These are phyloP conservation scores for Erodium moschatum DNA, from an alignment of 441 rosid genomes.

Conservation along the genomic window DNA sequence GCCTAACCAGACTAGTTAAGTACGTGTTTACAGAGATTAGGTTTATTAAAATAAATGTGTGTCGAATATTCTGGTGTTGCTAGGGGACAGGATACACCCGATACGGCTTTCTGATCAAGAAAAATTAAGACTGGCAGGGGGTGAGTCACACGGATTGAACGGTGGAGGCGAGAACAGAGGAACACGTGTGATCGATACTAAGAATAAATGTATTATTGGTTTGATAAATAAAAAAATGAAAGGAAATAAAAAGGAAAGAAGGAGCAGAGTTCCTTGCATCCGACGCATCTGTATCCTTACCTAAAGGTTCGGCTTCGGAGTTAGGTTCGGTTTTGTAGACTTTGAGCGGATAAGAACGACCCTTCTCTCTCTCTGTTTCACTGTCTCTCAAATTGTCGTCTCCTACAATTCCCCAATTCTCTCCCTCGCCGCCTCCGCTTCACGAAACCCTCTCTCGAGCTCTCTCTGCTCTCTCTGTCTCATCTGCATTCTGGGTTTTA, in stretches of 20 bases:
- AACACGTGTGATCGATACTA: not conserved
- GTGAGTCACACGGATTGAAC: not conserved
- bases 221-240: not conserved
- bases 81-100: not conserved
- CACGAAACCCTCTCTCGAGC: constrained; percentile 14
- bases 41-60: not conserved
- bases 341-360: constrained; percentile 61
- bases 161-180: not conserved
- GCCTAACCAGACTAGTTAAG: not conserved
- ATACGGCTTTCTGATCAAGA: not conserved
- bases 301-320: constrained; percentile 28
- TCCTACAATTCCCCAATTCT: constrained; percentile 26
- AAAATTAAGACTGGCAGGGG: no score
- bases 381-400: not conserved
- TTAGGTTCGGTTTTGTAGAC: constrained; percentile 42
- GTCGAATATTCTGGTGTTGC: not conserved
- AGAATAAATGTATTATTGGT: no score
- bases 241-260: constrained; percentile 9
- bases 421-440: constrained; percentile 13
- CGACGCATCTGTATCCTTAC: constrained; percentile 34
- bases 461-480: not conserved
- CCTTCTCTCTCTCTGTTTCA: not conserved
- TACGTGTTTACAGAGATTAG: not conserved
- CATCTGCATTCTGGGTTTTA: not conserved
- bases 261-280: constrained; percentile 59